Evolutionary conservation across 2,329 filamentous ascomycete species (phyloP).

Genomic region (Clonostachys rosea): DNA sequence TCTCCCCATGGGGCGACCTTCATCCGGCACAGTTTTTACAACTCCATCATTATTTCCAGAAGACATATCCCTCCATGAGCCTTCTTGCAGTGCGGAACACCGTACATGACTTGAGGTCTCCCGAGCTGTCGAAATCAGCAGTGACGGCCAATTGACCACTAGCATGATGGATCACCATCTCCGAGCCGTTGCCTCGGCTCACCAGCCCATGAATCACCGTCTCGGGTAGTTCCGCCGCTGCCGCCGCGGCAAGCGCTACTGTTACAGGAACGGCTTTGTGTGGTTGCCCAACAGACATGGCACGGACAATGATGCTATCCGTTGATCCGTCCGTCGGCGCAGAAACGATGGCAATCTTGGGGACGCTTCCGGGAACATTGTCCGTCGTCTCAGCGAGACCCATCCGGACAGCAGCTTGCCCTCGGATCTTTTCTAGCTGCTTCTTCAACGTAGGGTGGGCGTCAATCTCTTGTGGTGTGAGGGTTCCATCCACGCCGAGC

Average conservation of each 20-base stretch:
- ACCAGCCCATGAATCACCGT: constrained; percentile 26
- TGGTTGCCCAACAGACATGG: constrained; percentile 49
- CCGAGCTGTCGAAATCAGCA: constrained; percentile 20
- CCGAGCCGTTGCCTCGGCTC: constrained; percentile 10
- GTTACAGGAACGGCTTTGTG: constrained; percentile 52
- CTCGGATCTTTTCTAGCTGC: constrained; percentile 50
- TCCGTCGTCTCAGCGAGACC: constrained; percentile 39
- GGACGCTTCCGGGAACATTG: constrained; percentile 47
- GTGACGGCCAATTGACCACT: constrained; percentile 27
- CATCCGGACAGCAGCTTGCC: constrained; percentile 54
- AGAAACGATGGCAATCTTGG: constrained; percentile 48
- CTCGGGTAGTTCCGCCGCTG: constrained; percentile 35
- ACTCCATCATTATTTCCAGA: constrained; percentile 8
- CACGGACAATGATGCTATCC: constrained; percentile 25
- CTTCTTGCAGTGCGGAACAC: constrained; percentile 41
- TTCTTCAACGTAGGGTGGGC: constrained; percentile 31
- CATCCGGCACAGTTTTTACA: too few relatives aligned
- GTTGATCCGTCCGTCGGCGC: constrained; percentile 2
- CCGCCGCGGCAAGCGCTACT: constrained; percentile 44
- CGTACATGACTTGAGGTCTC: constrained; percentile 26
- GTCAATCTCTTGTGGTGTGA: constrained; percentile 50
- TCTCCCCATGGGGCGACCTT: too few relatives aligned
- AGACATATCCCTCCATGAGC: constrained; percentile 38
- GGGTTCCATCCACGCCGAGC: constrained; percentile 36
- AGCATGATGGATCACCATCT: constrained; percentile 38